phyloP scores from a whole-genome alignment of 495 filamentous ascomycete species.

The Glarea lozoyensis region DNA sequence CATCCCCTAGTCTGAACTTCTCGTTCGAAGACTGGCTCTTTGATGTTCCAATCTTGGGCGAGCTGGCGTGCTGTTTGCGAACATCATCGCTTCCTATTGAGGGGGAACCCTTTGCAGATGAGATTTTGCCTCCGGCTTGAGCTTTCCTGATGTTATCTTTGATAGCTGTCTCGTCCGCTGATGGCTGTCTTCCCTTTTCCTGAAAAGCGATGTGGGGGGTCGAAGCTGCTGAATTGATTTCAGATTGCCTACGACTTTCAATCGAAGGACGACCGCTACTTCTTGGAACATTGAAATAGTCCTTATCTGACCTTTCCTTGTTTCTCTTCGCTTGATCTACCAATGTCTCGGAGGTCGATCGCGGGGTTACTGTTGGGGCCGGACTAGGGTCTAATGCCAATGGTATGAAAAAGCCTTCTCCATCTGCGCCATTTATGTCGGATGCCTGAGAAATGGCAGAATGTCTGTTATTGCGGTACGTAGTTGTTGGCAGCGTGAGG shows the following conservation, averaged over 20 bases:
- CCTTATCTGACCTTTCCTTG: constrained; percentile 32
- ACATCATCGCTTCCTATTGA: constrained; percentile 29
- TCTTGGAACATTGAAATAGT: constrained; percentile 39
- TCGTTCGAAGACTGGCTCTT: constrained; percentile 27
- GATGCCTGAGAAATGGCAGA: constrained; percentile 54
- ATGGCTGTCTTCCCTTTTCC: constrained; percentile 64
- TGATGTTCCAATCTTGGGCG: constrained; percentile 8
- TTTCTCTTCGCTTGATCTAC: constrained; percentile 27
- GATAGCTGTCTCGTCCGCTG: constrained; percentile 37
- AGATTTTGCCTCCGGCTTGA: constrained; percentile 28
- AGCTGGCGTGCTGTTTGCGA: constrained; percentile 27
- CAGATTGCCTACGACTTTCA: constrained; percentile 17
- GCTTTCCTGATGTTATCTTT: constrained; percentile 25
- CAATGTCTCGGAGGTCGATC: constrained; percentile 43
- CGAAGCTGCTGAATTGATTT: constrained; percentile 35
- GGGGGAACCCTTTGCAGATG: constrained; percentile 30
- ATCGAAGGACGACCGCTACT: constrained; percentile 20
- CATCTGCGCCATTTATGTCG: constrained; percentile 51
- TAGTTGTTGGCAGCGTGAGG: constrained; percentile 61
- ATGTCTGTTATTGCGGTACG: constrained; percentile 70
- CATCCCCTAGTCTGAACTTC: constrained; percentile 68
- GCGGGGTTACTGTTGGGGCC: constrained; percentile 50
- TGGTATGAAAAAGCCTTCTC: constrained; percentile 78
- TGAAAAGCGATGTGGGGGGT: constrained; percentile 90
- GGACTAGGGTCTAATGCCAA: constrained; percentile 82